phyloP scores from a whole-genome alignment of 768 basidiomycete genomes.

The Lactarius tabidus region DNA sequence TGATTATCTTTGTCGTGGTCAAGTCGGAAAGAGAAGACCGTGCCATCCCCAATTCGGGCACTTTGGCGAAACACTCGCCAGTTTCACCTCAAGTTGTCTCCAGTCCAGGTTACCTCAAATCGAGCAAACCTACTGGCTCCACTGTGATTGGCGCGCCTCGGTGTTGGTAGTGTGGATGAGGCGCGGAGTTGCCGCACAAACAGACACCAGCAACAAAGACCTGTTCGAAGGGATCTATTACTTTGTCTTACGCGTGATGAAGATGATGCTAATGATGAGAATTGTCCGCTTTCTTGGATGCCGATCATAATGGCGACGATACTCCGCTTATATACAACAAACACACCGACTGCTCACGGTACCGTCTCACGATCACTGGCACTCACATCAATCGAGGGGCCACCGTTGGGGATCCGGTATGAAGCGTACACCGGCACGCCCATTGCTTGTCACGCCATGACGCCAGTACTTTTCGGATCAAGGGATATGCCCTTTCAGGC shows the following conservation, averaged over 20 bases:
- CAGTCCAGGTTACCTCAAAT: slow-evolving; percentile 68
- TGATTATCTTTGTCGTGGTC: slow-evolving; percentile 30
- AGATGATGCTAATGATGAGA: neutral
- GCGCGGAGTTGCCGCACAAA: no score
- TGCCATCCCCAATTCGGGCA: slow-evolving; percentile 51
- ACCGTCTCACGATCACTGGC: neutral
- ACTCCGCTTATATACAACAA: neutral
- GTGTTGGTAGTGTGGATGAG: neutral
- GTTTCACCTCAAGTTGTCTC: slow-evolving; percentile 62
- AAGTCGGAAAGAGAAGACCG: slow-evolving; percentile 32
- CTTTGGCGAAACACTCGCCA: slow-evolving; percentile 48
- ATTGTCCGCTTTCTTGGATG: neutral
- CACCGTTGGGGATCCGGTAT: neutral
- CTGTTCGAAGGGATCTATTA: neutral
- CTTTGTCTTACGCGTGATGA: neutral
- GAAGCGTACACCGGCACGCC: neutral
- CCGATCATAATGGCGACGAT: neutral
- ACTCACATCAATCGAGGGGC: neutral
- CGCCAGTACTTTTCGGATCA: neutral
- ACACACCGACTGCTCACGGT: neutral
- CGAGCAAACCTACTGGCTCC: slow-evolving; percentile 27
- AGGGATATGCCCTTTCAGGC: neutral
- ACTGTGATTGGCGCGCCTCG: neutral
- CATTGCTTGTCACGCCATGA: neutral
- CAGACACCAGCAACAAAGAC: neutral